Evolutionary conservation across 768 basidiomycete species (phyloP), one percentile per base, ranked within the genome.

Genomic region (Cystofilobasidium ferigula): DNA sequence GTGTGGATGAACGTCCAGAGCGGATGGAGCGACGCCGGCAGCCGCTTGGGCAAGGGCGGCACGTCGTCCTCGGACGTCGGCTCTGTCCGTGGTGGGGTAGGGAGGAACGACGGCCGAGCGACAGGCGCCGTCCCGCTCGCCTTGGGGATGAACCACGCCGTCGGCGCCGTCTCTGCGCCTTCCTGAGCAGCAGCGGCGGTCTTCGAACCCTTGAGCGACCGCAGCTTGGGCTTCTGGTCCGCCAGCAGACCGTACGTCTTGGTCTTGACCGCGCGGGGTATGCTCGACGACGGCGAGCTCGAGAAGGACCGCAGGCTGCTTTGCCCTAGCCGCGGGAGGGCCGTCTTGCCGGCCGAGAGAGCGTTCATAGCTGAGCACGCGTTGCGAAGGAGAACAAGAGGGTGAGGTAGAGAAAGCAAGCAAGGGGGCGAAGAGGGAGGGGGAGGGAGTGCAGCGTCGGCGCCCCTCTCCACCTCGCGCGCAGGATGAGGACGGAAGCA

Each of bases 61-160:
- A 59, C 24, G 2, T 18, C 16, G 14, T n/a, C 47, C 14, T 40
- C 45, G 9, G 57, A n/a, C 5, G 47, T n/a, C 24, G 35, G 45
- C 12, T 22, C 16, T 10, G 63, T 64, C 14, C 57, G 57, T 14
- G 57, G 57, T 5, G 63, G 57, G 16, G 63, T 42, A 2, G 63
- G 63, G 34, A 64, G 63, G 63, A 64, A 64, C 20, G 63, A 64
- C 14, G 63, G 63, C 2, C 63, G 63, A 22, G 26, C 24, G n/a
- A 48, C 32, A 20, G 63, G 45, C 26, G 56, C 42, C 35, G 63
- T 45, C 10, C 57, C 32, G 16, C 57, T 58, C 24, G 63, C n/a
- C 28, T 42, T 58, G 20, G 63, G 63, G 45, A 64, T 57, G 43
- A 64, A 64, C 63, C 63, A 64, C 1, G 63, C 63, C n/a, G 57